A percentile compares a stretch with the other conserved stretches of the same genome.
Evolutionary conservation across 2,329 filamentous ascomycete genomes (phyloP).

Genomic region (Colletotrichum sublineola): DNA sequence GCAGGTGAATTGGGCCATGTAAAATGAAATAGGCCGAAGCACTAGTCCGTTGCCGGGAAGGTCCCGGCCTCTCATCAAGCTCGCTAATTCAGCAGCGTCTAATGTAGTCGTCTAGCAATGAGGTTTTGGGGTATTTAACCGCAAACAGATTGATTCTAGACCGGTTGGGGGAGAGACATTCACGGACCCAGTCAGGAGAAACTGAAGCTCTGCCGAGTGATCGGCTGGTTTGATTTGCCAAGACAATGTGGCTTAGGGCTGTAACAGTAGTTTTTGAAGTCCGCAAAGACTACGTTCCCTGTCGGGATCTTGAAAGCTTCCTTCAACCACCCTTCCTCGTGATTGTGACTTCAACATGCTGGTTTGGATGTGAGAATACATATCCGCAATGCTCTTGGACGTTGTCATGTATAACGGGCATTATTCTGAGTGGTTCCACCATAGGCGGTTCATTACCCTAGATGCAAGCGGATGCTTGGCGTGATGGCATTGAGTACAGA

Average conservation of each 20-base stretch:
- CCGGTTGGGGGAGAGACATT: not conserved
- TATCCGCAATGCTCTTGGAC: not conserved
- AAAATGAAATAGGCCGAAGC: too few relatives aligned
- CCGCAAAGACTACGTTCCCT: not conserved
- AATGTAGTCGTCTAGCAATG: not conserved
- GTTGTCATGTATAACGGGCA: not conserved
- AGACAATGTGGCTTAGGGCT: conserved; percentile 26
- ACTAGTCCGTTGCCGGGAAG: too few relatives aligned
- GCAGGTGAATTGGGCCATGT: too few relatives aligned
- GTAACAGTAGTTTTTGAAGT: conserved; percentile 3
- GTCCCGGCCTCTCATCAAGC: too few relatives aligned
- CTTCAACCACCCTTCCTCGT: not conserved
- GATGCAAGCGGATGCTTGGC: not conserved
- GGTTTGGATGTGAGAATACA: not conserved
- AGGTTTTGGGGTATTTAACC: too few relatives aligned
- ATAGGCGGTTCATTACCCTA: not conserved
- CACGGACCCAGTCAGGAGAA: not conserved
- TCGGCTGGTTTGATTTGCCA: conserved; percentile 8
- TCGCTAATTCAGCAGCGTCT: not conserved
- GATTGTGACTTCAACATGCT: not conserved
- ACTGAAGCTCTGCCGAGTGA: not conserved
- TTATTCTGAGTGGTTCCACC: not conserved
- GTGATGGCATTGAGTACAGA: too few relatives aligned
- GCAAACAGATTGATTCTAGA: not conserved
- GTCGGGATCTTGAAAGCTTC: not conserved